These are phyloP conservation scores for Kernera saxatilis DNA, from an alignment of 345 rosid species.

Conservation along the genomic window DNA sequence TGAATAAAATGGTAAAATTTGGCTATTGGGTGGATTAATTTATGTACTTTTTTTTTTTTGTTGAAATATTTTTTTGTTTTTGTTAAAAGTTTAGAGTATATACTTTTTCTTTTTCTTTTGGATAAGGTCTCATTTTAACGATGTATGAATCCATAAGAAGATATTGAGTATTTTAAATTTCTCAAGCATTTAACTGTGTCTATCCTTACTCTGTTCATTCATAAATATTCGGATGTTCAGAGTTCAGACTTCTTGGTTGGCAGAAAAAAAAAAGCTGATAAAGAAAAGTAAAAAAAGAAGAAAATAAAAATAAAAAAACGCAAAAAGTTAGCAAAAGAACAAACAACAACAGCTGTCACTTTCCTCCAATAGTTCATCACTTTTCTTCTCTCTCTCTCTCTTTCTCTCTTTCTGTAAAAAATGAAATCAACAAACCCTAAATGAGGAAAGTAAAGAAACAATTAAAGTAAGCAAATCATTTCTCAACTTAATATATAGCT, in stretches of 20 bases:
- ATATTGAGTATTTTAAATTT: neutral
- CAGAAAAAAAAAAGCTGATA: neutral
- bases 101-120: too few relatives aligned
- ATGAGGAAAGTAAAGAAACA: slow-evolving; percentile 32
- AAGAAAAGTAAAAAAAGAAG: neutral
- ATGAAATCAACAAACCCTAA: slow-evolving; percentile 37
- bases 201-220: slow-evolving; percentile 1
- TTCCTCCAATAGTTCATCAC: neutral
- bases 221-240: slow-evolving; percentile 15
- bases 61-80: too few relatives aligned
- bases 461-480: slow-evolving; percentile 22
- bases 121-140: neutral
- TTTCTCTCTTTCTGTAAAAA: neutral
- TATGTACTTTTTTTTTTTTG: too few relatives aligned
- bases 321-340: slow-evolving; percentile 21
- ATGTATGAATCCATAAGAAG: neutral
- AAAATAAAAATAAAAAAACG: neutral
- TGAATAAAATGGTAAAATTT: too few relatives aligned
- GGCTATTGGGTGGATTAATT: too few relatives aligned
- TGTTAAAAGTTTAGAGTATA: too few relatives aligned
- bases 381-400: neutral
- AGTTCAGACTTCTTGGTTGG: slow-evolving; percentile 2
- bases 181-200: neutral
- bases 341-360: slow-evolving; percentile 30
- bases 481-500: neutral